Evolutionary conservation across 2,329 filamentous ascomycete genomes (phyloP).

Genomic region (Zarea fungicola): DNA sequence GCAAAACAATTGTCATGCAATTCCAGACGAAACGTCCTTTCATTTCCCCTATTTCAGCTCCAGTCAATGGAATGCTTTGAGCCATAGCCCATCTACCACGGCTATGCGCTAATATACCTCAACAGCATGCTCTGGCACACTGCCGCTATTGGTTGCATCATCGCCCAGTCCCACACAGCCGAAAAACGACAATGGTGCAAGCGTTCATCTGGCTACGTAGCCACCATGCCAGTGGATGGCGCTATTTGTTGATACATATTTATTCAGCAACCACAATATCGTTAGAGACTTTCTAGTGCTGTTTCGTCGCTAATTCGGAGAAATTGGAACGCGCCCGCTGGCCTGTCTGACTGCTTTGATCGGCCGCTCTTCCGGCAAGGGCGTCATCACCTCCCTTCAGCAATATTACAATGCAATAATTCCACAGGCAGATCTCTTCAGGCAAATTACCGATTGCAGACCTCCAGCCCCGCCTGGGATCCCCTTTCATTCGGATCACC

Average conservation of each 20-base stretch:
- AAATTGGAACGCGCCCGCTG: too few species aligned
- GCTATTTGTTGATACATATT: too few species aligned
- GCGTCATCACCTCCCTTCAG: background rate
- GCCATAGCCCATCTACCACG: background rate
- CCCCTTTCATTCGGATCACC: background rate
- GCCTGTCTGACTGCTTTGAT: too few species aligned
- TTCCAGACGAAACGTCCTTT: background rate
- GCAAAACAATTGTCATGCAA: slow-evolving; percentile 2
- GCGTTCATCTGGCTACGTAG: too few species aligned
- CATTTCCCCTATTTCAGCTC: background rate
- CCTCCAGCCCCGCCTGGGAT: background rate
- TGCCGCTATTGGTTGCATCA: background rate
- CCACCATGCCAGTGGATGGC: too few species aligned
- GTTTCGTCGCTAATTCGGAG: too few species aligned
- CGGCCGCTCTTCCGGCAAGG: too few species aligned
- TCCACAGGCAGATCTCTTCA: background rate
- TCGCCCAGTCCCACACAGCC: too few species aligned
- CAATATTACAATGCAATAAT: background rate
- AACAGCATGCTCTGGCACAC: background rate
- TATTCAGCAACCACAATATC: too few species aligned
- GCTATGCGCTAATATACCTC: background rate
- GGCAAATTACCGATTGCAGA: background rate
- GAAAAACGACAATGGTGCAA: too few species aligned
- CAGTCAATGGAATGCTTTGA: slow-evolving; percentile 2
- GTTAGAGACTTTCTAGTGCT: too few species aligned